phyloP scores from a whole-genome alignment of 2,329 filamentous ascomycete species.

The Rhinocladiella mackenziei region DNA sequence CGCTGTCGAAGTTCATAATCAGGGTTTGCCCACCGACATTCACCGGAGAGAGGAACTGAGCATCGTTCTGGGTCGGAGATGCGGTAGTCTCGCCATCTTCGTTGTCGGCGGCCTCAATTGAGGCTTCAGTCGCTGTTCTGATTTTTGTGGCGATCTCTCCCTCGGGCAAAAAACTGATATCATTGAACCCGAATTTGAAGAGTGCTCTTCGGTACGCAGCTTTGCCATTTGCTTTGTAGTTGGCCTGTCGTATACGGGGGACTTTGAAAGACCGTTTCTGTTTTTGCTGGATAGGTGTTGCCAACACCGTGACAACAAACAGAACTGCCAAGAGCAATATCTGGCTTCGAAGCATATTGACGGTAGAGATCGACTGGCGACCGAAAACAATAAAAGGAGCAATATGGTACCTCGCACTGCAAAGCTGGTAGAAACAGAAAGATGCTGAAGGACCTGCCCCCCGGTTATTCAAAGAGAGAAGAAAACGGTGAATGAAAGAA shows the following conservation, averaged over 20 bases:
- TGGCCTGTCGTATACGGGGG: conserved; percentile 53
- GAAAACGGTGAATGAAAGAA: conserved; percentile 11
- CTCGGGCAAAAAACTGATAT: conserved; percentile 35
- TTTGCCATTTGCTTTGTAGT: conserved; percentile 57
- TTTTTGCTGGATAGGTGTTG: conserved; percentile 33
- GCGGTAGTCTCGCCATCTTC: conserved; percentile 59
- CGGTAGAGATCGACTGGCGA: conserved; percentile 18
- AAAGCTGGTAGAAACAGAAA: conserved; percentile 17
- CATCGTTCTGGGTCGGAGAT: conserved; percentile 61
- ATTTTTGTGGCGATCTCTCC: conserved; percentile 30
- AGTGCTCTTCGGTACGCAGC: conserved; percentile 63
- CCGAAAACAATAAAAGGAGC: conserved; percentile 5
- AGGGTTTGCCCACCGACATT: conserved; percentile 65
- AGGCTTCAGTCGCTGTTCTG: conserved; percentile 30
- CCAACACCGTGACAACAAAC: conserved; percentile 35
- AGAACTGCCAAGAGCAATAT: conserved; percentile 30
- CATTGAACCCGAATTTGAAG: conserved; percentile 55
- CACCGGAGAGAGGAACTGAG: conserved; percentile 67
- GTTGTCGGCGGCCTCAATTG: conserved; percentile 26
- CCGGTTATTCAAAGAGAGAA: conserved; percentile 15
- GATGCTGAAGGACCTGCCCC: conserved; percentile 26
- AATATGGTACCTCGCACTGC: conserved; percentile 5
- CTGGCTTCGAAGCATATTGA: conserved; percentile 25
- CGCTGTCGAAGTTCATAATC: conserved; percentile 71
- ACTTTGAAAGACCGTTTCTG: conserved; percentile 56